Evolutionary conservation across 345 rosid genomes (phyloP), one percentile per base, ranked within the genome.

Genomic region (Clarkia xantiana): DNA sequence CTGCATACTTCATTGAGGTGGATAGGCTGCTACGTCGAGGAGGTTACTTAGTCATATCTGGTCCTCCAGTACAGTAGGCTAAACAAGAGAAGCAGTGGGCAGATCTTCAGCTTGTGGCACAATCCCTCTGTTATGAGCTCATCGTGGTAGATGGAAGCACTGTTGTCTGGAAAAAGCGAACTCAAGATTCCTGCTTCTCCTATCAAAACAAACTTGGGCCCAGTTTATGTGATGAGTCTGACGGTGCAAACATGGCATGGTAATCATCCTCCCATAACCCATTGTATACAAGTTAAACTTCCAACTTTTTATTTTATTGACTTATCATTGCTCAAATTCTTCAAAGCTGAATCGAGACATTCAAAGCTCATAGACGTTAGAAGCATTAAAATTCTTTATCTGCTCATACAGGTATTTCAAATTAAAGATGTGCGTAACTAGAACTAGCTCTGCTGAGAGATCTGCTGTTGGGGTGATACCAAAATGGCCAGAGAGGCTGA

Each of bases 21-120:
- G 90, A 87, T 73, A 71, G 91, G 20, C 55, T 93, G 52, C 82
- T 93, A 51, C 84, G 96, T 45, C 90, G 95, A 19, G 99, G 90
- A 47, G 99, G 99, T 42, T 87, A 84, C 64, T 62, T 87, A 49
- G 88, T 93, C 61, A 87, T 87, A 61, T 93, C 99, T 58, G 99
- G 99, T 10, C 99, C 99, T 53, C 99, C 99, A 40, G 96, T 87
- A 14, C 94, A 80, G 67, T 93, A 94, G 99, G 75, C 95, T 59
- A 93, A 87, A 68, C 96, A 82, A 65, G 96, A 87, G 62, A 93
- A 84, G 70, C 95, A 93, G 62, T 87, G 99, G 95, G 84, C 95
- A 69, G 91, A 87, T 66, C 99, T 87, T 69, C 96, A 87, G 66
- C 86, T 80, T 38, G 96, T 77, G 58, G 96, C 96, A 56, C 78